Percentiles rank a stretch among this genome's conserved stretches.
phyloP scores from a whole-genome alignment of 768 basidiomycete genomes.

The Lactifluus rugatus region DNA sequence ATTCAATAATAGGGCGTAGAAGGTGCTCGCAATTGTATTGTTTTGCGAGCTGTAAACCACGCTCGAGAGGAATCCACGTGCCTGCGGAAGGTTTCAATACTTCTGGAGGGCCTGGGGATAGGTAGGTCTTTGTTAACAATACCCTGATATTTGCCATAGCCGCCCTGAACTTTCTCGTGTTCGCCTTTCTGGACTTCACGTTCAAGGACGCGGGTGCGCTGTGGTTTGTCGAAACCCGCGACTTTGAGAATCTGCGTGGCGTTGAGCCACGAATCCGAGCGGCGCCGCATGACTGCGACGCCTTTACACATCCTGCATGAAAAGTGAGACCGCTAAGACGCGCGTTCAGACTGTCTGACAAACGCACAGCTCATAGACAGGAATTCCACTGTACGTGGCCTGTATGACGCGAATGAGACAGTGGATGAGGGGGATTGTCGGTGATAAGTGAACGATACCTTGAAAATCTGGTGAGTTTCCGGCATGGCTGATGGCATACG shows the following conservation, averaged over 20 bases:
- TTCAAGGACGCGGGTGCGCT: constrained; percentile 93
- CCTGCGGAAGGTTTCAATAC: constrained; percentile 39
- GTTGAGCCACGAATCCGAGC: constrained; percentile 96
- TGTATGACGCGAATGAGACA: constrained; percentile 26
- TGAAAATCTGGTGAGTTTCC: constrained; percentile 73
- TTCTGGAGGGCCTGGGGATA: neutral
- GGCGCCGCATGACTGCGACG: constrained; percentile 95
- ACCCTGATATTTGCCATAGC: constrained; percentile 99
- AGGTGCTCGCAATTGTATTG: constrained; percentile 88
- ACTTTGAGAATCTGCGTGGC: constrained; percentile 99
- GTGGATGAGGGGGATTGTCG: constrained; percentile 19
- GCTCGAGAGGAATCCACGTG: constrained; percentile 96
- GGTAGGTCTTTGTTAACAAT: constrained; percentile 1
- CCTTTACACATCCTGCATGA: constrained; percentile 77
- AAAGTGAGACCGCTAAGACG: constrained; percentile 32
- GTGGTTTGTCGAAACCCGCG: constrained; percentile 98
- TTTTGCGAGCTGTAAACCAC: constrained; percentile 74
- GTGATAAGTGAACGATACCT: constrained; percentile 37
- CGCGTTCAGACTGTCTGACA: constrained; percentile 23
- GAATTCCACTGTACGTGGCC: constrained; percentile 91
- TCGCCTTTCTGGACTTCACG: constrained; percentile 97
- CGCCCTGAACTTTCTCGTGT: constrained; percentile 98
- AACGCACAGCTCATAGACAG: constrained; percentile 84
- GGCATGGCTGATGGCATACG: constrained; percentile 41
- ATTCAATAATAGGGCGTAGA: constrained; percentile 90